Evolutionary conservation across 1,284 basidiomycete genomes (phyloP).

Genomic region (Moniliella sp.): DNA sequence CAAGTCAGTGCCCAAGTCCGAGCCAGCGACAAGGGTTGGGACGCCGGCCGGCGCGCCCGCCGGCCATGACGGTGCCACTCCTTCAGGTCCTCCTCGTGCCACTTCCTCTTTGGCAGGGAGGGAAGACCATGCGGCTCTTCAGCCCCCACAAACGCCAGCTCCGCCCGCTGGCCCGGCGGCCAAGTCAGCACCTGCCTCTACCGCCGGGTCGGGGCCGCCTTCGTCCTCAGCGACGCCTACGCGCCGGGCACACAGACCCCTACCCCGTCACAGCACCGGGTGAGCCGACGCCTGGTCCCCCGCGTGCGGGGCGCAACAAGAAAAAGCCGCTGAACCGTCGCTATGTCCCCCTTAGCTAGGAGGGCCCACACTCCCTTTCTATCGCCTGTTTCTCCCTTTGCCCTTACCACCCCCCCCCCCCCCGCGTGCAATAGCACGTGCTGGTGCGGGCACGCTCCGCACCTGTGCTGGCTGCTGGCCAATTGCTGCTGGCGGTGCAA

Average conservation of each 20-base stretch:
- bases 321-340: slow-evolving; percentile 28
- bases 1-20: slow-evolving; percentile 15
- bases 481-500: too few species aligned
- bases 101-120: background rate
- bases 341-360: slow-evolving; percentile 25
- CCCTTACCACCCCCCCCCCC: too few species aligned
- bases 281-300: slow-evolving; percentile 2
- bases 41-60: too few species aligned
- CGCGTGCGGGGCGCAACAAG: slow-evolving; percentile 12
- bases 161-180: slow-evolving; percentile 12
- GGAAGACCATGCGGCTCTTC: background rate
- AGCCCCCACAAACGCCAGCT: slow-evolving; percentile 6
- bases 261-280: too few species aligned
- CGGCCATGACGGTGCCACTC: slow-evolving; percentile 14
- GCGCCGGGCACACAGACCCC: slow-evolving; percentile 1
- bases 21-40: too few species aligned
- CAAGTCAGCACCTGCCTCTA: slow-evolving; percentile 18
- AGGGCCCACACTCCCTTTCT: too few species aligned
- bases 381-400: too few species aligned
- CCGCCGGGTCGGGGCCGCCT: slow-evolving; percentile 7
- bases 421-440: too few species aligned
- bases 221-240: background rate
- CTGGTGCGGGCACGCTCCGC: too few species aligned
- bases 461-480: too few species aligned
- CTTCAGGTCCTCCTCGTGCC: slow-evolving; percentile 5